Percentiles rank a stretch among this genome's conserved stretches.
These are phyloP conservation scores for Rasamsonia emersonii DNA, from an alignment of 2,329 filamentous ascomycete species.

Conservation along the genomic window DNA sequence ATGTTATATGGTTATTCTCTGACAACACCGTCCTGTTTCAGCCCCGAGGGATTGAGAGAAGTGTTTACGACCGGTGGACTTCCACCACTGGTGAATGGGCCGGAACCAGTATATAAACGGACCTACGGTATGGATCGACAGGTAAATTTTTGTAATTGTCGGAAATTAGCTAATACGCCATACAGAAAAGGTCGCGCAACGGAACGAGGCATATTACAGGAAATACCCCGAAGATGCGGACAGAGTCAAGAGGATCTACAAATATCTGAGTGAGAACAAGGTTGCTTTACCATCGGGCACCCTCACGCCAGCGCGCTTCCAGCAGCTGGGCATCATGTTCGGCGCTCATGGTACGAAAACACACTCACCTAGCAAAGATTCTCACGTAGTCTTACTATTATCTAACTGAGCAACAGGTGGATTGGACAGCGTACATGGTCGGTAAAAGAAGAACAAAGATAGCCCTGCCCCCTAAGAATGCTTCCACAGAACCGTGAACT, in stretches of 20 bases:
- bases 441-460: slow-evolving; percentile 4
- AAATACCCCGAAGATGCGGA: slow-evolving; percentile 78
- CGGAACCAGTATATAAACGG: slow-evolving; percentile 66
- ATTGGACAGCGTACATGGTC: slow-evolving; percentile 62
- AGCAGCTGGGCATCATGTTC: slow-evolving; percentile 69
- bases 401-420: slow-evolving; percentile 43
- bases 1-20: not conserved
- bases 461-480: not conserved
- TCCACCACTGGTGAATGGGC: slow-evolving; percentile 61
- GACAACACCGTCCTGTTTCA: slow-evolving; percentile 10
- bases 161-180: slow-evolving; percentile 9
- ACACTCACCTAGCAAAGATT: not conserved
- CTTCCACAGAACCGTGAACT: slow-evolving; percentile 5
- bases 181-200: slow-evolving; percentile 53
- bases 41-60: slow-evolving; percentile 69
- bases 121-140: slow-evolving; percentile 46
- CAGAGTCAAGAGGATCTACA: slow-evolving; percentile 57
- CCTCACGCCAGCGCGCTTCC: slow-evolving; percentile 64
- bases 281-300: slow-evolving; percentile 61
- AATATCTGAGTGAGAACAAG: slow-evolving; percentile 53
- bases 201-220: slow-evolving; percentile 70
- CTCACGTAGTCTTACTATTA: not conserved
- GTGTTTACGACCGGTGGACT: slow-evolving; percentile 78
- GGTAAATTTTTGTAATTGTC: slow-evolving; percentile 1
- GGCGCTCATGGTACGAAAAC: slow-evolving; percentile 56